These are phyloP conservation scores for Biscogniauxia mediterranea DNA, from an alignment of 2,329 filamentous ascomycete genomes.

Conservation along the genomic window DNA sequence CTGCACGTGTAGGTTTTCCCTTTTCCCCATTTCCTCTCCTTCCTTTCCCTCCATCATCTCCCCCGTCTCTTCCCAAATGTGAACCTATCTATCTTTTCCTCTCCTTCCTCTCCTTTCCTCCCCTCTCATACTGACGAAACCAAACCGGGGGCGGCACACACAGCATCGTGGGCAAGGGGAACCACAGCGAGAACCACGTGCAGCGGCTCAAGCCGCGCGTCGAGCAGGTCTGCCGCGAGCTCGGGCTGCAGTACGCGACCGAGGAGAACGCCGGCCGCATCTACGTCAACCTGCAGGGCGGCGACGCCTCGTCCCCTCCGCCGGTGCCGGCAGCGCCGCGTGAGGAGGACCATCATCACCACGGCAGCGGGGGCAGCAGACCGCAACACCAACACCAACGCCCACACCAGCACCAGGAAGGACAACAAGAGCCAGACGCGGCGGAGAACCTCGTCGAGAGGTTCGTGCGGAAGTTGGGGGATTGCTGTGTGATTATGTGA, in stretches of 20 bases:
- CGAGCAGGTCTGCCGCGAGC: slow-evolving; percentile 78
- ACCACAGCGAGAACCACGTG: slow-evolving; percentile 77
- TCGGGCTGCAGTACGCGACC: slow-evolving; percentile 78
- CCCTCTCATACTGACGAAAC: no score
- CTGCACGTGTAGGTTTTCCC: slow-evolving; percentile 69
- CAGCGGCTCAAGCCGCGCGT: slow-evolving; percentile 97
- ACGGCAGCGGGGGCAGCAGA: slow-evolving; percentile 38
- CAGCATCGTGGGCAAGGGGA: slow-evolving; percentile 89
- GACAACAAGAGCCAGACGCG: slow-evolving; percentile 49
- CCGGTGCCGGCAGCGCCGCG: slow-evolving; percentile 43
- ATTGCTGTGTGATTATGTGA: slow-evolving; percentile 77
- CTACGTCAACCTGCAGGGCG: slow-evolving; percentile 81
- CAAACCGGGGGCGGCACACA: no score
- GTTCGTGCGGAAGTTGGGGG: slow-evolving; percentile 62
- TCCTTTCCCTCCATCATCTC: no score
- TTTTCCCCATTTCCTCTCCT: not conserved
- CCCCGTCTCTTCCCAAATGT: no score
- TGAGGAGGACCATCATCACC: slow-evolving; percentile 34
- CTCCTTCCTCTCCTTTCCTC: not conserved
- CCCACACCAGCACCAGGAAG: slow-evolving; percentile 15
- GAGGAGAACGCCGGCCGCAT: slow-evolving; percentile 87
- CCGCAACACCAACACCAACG: slow-evolving; percentile 34
- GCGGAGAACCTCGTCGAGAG: slow-evolving; percentile 60
- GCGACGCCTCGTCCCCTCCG: slow-evolving; percentile 53
- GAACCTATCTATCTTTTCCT: no score